Percentiles rank a stretch among this genome's conserved stretches.
phyloP scores from a whole-genome alignment of 108 stramenopile genomes.

The Nitzschia inconspicua region DNA sequence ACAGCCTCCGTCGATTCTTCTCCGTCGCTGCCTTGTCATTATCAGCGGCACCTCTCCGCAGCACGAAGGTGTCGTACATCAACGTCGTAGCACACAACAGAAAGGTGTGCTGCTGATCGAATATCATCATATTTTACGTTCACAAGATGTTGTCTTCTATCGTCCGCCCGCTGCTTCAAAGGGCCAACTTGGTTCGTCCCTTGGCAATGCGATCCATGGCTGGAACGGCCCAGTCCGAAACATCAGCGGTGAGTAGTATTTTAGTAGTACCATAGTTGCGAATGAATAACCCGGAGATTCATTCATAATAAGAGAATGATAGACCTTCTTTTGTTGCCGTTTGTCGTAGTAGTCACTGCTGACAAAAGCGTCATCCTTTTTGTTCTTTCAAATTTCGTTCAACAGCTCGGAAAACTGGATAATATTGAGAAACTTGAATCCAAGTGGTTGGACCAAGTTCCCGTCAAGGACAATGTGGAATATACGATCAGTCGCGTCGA shows the following conservation, averaged over 20 bases:
- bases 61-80: too few species aligned
- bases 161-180: too few species aligned
- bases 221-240: slow-evolving; percentile 61
- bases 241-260: slow-evolving; percentile 65
- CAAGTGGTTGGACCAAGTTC: slow-evolving; percentile 61
- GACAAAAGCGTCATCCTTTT: background rate
- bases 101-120: too few species aligned
- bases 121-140: too few species aligned
- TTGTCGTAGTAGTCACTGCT: background rate
- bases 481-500: slow-evolving; percentile 97
- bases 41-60: too few species aligned
- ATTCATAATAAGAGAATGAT: background rate
- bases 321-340: background rate
- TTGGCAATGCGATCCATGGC: slow-evolving; percentile 61
- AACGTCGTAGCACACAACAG: too few species aligned
- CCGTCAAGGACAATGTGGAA: slow-evolving; percentile 90
- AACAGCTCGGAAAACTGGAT: slow-evolving; percentile 73
- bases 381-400: background rate
- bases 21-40: too few species aligned
- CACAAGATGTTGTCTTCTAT: too few species aligned
- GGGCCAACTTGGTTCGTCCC: too few species aligned
- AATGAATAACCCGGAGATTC: background rate
- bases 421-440: slow-evolving; percentile 67
- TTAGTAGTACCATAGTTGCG: background rate
- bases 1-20: too few species aligned